phyloP scores from a whole-genome alignment of 331 rosid species.

The Malus hybrid region DNA sequence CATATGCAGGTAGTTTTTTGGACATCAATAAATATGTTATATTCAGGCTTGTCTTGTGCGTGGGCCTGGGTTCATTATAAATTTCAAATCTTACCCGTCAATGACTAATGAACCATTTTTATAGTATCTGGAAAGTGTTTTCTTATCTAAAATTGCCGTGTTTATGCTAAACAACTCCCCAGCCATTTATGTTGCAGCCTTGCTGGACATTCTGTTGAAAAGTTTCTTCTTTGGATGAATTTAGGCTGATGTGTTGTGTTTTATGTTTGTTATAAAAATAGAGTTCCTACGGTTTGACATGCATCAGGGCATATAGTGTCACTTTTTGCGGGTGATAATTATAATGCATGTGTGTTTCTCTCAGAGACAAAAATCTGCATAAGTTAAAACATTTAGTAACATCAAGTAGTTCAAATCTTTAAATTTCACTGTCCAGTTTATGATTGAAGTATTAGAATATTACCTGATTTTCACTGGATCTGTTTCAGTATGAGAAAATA shows the following conservation, averaged over 20 bases:
- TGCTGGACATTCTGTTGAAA: background rate
- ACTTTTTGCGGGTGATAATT: background rate
- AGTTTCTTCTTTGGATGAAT: background rate
- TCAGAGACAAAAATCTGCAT: background rate
- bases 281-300: background rate
- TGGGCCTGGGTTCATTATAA: background rate
- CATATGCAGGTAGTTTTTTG: background rate
- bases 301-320: background rate
- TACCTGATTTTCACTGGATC: conserved; percentile 26
- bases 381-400: background rate
- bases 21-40: background rate
- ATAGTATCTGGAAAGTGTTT: background rate
- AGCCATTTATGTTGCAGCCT: background rate
- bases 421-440: background rate
- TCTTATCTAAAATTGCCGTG: background rate
- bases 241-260: background rate
- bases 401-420: background rate
- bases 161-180: background rate
- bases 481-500: conserved; percentile 76
- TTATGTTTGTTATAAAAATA: background rate
- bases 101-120: background rate
- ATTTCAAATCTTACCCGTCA: background rate
- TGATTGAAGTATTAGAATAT: conserved; percentile 8
- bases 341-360: background rate
- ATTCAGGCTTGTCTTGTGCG: background rate